Evolutionary conservation across 2,329 filamentous ascomycete species (phyloP).

Genomic region (Talaromyces islandicus): DNA sequence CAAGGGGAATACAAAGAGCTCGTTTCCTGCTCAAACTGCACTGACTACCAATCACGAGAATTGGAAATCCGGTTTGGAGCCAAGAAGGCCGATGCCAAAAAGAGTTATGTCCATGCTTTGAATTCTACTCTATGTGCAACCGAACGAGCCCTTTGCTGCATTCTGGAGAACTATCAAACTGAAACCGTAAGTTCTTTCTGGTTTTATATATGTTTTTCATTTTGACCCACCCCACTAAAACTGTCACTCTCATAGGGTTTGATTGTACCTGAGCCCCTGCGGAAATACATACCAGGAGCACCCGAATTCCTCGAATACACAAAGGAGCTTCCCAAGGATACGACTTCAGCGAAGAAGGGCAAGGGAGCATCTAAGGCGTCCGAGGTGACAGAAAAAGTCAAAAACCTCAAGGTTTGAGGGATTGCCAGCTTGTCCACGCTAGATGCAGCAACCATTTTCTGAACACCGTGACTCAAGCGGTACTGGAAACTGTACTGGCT

Average conservation of each 20-base stretch:
- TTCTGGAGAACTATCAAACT: constrained; percentile 95
- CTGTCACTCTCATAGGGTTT: constrained; percentile 54
- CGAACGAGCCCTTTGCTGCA: constrained; percentile 84
- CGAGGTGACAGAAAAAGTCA: constrained; percentile 34
- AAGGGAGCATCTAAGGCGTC: constrained; percentile 26
- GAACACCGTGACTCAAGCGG: not conserved
- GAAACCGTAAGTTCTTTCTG: constrained; percentile 54
- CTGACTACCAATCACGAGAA: constrained; percentile 91
- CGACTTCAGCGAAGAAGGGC: constrained; percentile 54
- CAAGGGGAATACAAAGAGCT: constrained; percentile 98
- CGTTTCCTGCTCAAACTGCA: constrained; percentile 96
- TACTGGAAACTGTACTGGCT: not conserved
- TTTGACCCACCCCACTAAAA: not conserved
- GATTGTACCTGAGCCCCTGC: constrained; percentile 72
- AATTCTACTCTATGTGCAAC: constrained; percentile 90
- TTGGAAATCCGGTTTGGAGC: constrained; percentile 87
- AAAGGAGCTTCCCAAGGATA: constrained; percentile 77
- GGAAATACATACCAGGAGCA: constrained; percentile 83
- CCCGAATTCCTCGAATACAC: constrained; percentile 85
- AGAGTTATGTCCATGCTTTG: constrained; percentile 90
- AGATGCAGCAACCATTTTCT: not conserved
- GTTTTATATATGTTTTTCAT: not conserved
- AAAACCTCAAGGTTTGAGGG: constrained; percentile 35
- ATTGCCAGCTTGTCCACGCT: not conserved
- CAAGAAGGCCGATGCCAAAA: constrained; percentile 77